Base-by-base conservation (phyloP, 2,329 filamentous ascomycete genomes). In the Alternaria postmessia region DNA sequence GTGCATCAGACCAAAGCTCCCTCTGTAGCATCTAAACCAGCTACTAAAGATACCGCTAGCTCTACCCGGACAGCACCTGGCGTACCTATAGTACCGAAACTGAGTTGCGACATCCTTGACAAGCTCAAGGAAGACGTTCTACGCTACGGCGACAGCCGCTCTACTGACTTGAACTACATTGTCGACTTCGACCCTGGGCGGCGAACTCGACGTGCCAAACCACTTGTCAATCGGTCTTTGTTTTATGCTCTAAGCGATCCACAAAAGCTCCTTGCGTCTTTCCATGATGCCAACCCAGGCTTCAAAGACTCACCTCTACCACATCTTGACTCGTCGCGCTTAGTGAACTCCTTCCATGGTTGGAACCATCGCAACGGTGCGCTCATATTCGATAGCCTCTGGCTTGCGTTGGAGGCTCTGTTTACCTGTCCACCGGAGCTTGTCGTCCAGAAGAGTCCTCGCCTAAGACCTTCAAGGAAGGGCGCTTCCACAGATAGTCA, bases 341-440 rank as follows among this genome's bases (percentile, higher is more conserved):
- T 79, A 56, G 63, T 62, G 3, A 63, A 71, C n/a, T 70, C 73
- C 0, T 79, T 80, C 46, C 63, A 68, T 28, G 67, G 71, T 26
- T 79, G 77, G 78, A 69, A 70, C 8, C 66, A 55, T 32, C 63
- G 67, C 7, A 78, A 75, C 55, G 75, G 74, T 11, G 64, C 76
- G 14, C 65, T 79, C 9, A 63, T 80, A 11, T 79, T 78, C 48
- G 76, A 80, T 51, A 76, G 74, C 52, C 66, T 80, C 0, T 79
- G 73, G 56, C 54, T 69, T 28, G 68, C 71, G 7, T 24, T 77
- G 7, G 70, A 75, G 11, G 68, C 73, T 28, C 53, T 80, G 8
- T 78, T 78, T 51, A 68, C 49, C n/a, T 72, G 71, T 20, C 78
- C 78, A 12, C 76, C 76, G 4, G 71, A 71, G 57, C 62, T 80